Evolutionary conservation across 2,329 filamentous ascomycete species (phyloP), one percentile per base, ranked within the genome.

Genomic region (Neofusicoccum umdonicola): DNA sequence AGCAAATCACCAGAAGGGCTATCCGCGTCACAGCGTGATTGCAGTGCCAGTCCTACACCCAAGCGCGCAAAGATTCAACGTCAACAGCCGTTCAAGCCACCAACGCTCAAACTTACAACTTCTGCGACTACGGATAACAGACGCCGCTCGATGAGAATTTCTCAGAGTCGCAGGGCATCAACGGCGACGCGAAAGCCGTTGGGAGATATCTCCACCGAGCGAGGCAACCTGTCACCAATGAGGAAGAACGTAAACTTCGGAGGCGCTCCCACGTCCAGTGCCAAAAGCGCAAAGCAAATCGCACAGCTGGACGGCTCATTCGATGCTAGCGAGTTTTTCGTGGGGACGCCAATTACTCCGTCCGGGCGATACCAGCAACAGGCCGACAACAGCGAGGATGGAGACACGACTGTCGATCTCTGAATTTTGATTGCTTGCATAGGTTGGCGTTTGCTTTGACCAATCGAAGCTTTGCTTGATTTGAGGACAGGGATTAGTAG

Each of bases 1-100:
- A 50, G 12, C 8, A 31, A 56, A 6, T 47, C 58, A 6, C 62
- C 61, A 9, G 52, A 27, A 42, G 39, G 9, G 6, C 2, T 3
- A 9, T 5, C 3, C 6, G 31, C 17, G 3, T 22, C 56, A 8
- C 31, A 60, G 22, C 27, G n/a, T 13, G 34, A 15, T 31, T 19
- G 3, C 22, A 60, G 56, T 9, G 42, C 27, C 42, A 60, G 41
- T 17, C 72, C 73, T 1, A 79, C 76, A 31, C 79, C 79, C 3
- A 83, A 83, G 67, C 77, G 81, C 15, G 66, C 73, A 1, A 79
- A 76, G 62, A 71, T 75, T 31, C 71, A 73, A 5, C 72, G 45
- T 15, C 63, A 65, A 13, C 63, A 70, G 19, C 69, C 75, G 1
- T 75, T 73, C 67, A 76, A 73, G 51, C 67, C 70, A 5, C 71